Percentiles rank a stretch among this genome's conserved stretches.
Evolutionary conservation across 768 basidiomycete species (phyloP).

Genomic region (Leucogyrophana mollusca): DNA sequence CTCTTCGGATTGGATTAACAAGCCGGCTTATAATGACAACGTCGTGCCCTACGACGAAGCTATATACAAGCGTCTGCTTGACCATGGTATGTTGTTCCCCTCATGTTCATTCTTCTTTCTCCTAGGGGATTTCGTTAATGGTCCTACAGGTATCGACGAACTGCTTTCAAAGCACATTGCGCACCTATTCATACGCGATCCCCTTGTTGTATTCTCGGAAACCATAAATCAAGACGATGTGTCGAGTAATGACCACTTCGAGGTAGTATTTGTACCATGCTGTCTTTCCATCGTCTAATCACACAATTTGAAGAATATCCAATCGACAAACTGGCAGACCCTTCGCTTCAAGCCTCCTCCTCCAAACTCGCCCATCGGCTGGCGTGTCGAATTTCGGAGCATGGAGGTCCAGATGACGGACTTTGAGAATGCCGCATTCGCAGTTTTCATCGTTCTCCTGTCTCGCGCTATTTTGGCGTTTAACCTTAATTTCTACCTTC

Average conservation of each 20-base stretch:
- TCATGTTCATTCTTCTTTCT: background rate
- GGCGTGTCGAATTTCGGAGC: slow-evolving; percentile 97
- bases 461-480: slow-evolving; percentile 92
- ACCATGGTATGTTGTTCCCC: slow-evolving; percentile 56
- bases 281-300: background rate
- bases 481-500: slow-evolving; percentile 92
- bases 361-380: slow-evolving; percentile 87
- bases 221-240: slow-evolving; percentile 90
- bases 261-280: slow-evolving; percentile 48
- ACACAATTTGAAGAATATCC: slow-evolving; percentile 69
- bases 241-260: slow-evolving; percentile 91
- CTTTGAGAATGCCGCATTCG: slow-evolving; percentile 97
- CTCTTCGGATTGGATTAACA: slow-evolving; percentile 81
- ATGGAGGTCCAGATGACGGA: slow-evolving; percentile 99
- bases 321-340: slow-evolving; percentile 99
- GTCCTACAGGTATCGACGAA: slow-evolving; percentile 72
- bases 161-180: slow-evolving; percentile 88
- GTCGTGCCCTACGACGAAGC: slow-evolving; percentile 72
- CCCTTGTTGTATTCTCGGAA: slow-evolving; percentile 92
- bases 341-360: slow-evolving; percentile 98
- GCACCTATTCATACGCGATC: slow-evolving; percentile 97
- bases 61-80: slow-evolving; percentile 69
- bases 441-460: slow-evolving; percentile 91
- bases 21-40: slow-evolving; percentile 93
- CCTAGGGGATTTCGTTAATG: background rate